Base-by-base conservation (phyloP, 805 yeast genomes). In the Teunomyces cretensis region DNA sequence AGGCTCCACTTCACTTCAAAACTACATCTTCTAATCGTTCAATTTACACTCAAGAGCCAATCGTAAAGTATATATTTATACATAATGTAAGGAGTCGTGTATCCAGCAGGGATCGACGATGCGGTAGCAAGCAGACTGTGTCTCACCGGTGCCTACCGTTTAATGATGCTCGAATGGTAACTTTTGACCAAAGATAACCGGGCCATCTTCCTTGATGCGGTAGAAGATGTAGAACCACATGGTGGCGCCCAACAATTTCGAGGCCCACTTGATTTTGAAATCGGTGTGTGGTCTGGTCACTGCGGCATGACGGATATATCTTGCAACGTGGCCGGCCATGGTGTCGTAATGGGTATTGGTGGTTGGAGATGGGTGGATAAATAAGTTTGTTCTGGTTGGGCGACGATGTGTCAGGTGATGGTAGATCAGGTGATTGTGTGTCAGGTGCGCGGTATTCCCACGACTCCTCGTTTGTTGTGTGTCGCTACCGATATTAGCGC, bases 181-280 rank as follows among this genome's bases (percentile, higher is more conserved):
- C 51, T 66, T 66, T 44, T 60, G 60, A 26, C 71, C 85, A 51
- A 75, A 68, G 79, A 83, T 79, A 30, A 79, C 81, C 57, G 78
- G 74, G 53, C 82, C 83, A 56, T 83, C 92, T 62, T 86, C 83
- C 68, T 84, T 83, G 37, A 86, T 74, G 64, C 96, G 76, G 75
- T 86, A 88, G 60, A 88, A 75, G 50, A 88, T 78, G 87, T 92
- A 88, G 67, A 87, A 88, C 87, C 94, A 86, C 88, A 86, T 84
- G 43, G 90, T 76, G 32, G 92, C 96, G 9, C 96, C 96, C 35
- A 88, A 74, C 15, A 76, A 63, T 55, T 84, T 84, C 38, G 88
- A 78, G 15, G 83, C 75, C 65, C 81, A 72, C 46, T 78, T 75
- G 57, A 83, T 77, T 33, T 76, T 67, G 2, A 78, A 68, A 33